Conservation (phyloP, 2,329 filamentous ascomycete genomes). For the Pseudonectria foliicola region DNA sequence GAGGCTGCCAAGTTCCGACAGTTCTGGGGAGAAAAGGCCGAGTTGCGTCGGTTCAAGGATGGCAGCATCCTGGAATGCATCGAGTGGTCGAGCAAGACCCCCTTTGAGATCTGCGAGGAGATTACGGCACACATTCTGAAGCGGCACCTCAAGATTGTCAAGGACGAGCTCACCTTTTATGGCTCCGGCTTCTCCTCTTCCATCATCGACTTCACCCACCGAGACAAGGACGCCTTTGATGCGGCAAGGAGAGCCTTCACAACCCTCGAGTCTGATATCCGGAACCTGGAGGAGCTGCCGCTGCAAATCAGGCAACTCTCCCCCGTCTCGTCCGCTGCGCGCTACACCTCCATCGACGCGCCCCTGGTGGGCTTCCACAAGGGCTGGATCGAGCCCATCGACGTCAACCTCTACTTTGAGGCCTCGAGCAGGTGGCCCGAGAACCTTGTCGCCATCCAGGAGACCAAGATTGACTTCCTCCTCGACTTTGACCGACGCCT, state of each 20-base stretch:
- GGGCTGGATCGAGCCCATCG: conserved; percentile 50
- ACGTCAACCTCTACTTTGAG: conserved; percentile 85
- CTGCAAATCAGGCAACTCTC: conserved; percentile 78
- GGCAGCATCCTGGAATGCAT: conserved; percentile 89
- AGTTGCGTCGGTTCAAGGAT: conserved; percentile 89
- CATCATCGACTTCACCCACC: conserved; percentile 38
- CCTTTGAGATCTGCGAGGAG: conserved; percentile 66
- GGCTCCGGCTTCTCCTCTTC: conserved; percentile 42
- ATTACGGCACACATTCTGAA: conserved; percentile 67
- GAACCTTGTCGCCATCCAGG: conserved; percentile 81
- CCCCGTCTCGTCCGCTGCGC: conserved; percentile 63
- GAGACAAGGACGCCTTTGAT: conserved; percentile 56
- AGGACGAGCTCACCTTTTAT: conserved; percentile 45
- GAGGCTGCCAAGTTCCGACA: conserved; percentile 74
- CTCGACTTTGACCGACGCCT: conserved; percentile 69
- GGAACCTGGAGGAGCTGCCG: conserved; percentile 73
- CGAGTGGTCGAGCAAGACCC: conserved; percentile 65
- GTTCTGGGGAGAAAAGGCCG: conserved; percentile 93
- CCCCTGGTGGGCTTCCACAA: conserved; percentile 37
- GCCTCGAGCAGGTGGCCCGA: conserved; percentile 92
- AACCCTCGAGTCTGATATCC: conserved; percentile 67
- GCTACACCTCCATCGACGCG: conserved; percentile 58
- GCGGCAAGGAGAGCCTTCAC: conserved; percentile 63
- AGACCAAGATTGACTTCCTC: conserved; percentile 87
- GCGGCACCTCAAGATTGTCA: conserved; percentile 57